phyloP scores from a whole-genome alignment of 2,329 filamentous ascomycete genomes.

The Botrytis porri region DNA sequence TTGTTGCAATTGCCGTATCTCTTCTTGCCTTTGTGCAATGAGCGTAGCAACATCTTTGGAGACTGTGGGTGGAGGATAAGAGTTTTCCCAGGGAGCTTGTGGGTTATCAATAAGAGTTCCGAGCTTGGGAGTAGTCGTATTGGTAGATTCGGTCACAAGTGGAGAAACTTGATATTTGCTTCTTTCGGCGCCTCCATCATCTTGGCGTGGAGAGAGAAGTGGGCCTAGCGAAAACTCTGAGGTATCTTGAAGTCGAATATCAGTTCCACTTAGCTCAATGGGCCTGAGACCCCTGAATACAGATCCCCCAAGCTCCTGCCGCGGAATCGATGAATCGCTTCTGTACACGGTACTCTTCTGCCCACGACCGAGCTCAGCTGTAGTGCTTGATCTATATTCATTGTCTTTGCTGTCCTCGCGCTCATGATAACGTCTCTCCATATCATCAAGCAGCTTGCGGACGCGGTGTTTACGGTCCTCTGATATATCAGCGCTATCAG shows the following conservation, averaged over 20 bases:
- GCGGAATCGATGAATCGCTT: neutral
- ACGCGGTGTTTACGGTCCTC: conserved; percentile 15
- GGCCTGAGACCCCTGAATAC: neutral
- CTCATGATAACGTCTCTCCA: conserved; percentile 5
- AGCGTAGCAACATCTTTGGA: neutral
- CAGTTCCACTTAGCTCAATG: neutral
- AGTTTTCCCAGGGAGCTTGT: neutral
- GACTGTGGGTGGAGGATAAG: neutral
- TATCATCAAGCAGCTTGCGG: conserved; percentile 15
- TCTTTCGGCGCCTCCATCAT: neutral
- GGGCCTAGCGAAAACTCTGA: neutral
- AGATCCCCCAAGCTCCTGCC: conserved; percentile 4
- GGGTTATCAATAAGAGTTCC: neutral
- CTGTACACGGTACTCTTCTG: neutral
- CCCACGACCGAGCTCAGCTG: neutral
- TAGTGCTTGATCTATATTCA: too few species aligned
- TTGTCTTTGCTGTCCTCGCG: neutral
- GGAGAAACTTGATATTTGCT: neutral
- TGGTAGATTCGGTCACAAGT: neutral
- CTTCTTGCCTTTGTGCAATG: conserved; percentile 2
- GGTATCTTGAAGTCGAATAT: neutral
- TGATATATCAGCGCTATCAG: conserved; percentile 9
- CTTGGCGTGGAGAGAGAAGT: neutral
- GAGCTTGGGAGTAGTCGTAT: neutral
- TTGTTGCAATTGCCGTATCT: conserved; percentile 5